Base-by-base conservation (phyloP, 345 rosid species). In the Melaleuca alternifolia region DNA sequence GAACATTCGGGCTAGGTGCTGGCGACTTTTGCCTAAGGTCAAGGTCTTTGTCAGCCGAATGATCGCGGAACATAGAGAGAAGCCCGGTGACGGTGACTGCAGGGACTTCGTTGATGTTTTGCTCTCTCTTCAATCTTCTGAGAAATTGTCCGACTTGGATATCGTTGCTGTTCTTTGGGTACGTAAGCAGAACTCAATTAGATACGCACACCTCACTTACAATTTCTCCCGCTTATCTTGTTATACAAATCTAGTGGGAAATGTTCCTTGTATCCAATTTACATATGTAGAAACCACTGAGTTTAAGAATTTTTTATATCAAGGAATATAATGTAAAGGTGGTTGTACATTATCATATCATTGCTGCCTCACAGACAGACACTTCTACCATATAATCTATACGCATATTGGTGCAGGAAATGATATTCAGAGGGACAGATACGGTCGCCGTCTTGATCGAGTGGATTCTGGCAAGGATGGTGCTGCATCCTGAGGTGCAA, bases 401-500 rank as follows among this genome's bases (percentile, higher is more conserved):
- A 33, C 33, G 46, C 48, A 71, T 33, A 71, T 71, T 71, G 84
- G 10, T 85, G 65, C 44, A 96, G 99, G 99, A 96, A 87, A 94
- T 95, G 98, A 91, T 96, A 84, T 96, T 96, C 85, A 90, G 99
- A 84, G 99, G 99, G 59, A 94, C 96, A 14, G 99, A 95, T 83
- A 93, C 99, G 0, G 96, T 96, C 26, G 98, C 98, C 51, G 96
- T 96, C 46, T 46, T 93, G 88, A 92, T 94, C 86, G 99, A 96
- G 94, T 96, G 98, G 99, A 91, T 92, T 51, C 94, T 95, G 2
- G 99, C 99, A 3, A 94, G 98, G 89, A 91, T 96, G 93, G 95
- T 92, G 81, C 92, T 92, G 26, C 98, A 95, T 86, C 90, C 88
- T 16, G 93, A 93, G 52, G 92, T 94, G 30, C 98, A 92, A 9